Base-by-base conservation (phyloP, 2,329 filamentous ascomycete genomes). In the Xylaria sp. region DNA sequence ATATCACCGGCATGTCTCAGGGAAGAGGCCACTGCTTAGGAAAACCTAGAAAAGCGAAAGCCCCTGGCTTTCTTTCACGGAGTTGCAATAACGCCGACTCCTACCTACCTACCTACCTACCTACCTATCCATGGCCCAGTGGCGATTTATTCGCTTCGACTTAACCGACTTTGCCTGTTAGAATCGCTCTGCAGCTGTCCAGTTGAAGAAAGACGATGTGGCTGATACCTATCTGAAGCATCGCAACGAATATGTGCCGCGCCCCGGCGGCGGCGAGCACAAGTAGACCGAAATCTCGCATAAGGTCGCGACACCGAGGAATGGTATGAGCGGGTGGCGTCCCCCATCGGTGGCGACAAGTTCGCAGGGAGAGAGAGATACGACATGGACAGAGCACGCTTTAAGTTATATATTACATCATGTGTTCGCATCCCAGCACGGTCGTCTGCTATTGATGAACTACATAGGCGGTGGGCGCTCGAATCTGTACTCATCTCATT, bases 11-110 rank as follows among this genome's bases (percentile, higher is more conserved):
- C 58, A 56, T 54, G 32, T 44, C 28, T 28, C 66, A 63, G 52
- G 65, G 57, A 66, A 69, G 23, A 10, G 15, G 15, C 13, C 58
- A 46, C 59, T 15, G 41, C 28, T n/a, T 54, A 50, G 59, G 41
- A 64, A 44, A 71, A 69, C 69, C 59, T 69, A 61, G 66, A 69
- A 69, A 69, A 64, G 37, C 34, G 28, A 41, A 2, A 28, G 60
- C 34, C 41, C 34, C 10, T 37, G 3, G 41, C 5, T 15, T 8
- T 18, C 15, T 13, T 18, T 32, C 32, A 46, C 55, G 55, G 39
- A 62, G 54, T 46, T 39, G 54, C 34, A 52, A 44, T 8, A 18
- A 63, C 58, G 65, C 52, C 20, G 23, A 46, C 41, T 46, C 41
- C 15, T 46, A n/a, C 8, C 41, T 46, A 18, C 41, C 41, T 44